These are phyloP conservation scores for Grigorovia jiainica DNA, from an alignment of 805 yeast species.

Conservation along the genomic window DNA sequence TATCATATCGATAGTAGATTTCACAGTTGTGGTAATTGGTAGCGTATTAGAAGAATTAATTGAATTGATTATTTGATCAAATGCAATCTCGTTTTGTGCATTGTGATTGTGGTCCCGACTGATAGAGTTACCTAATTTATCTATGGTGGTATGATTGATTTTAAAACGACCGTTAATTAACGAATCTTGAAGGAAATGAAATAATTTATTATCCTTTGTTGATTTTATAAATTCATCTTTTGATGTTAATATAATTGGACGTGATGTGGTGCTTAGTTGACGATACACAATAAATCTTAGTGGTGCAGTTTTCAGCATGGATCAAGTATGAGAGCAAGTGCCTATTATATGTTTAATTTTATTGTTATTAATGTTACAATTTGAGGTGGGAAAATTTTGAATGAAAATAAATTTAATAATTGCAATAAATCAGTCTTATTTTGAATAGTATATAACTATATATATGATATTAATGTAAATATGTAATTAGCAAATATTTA, in stretches of 20 bases:
- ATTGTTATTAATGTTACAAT: too few relatives aligned
- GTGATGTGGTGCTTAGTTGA: background rate
- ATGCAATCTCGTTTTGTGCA: too few relatives aligned
- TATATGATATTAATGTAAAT: too few relatives aligned
- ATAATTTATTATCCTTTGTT: background rate
- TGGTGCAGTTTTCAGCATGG: too few relatives aligned
- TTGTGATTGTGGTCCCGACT: too few relatives aligned
- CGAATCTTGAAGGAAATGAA: background rate
- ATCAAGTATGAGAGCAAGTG: too few relatives aligned
- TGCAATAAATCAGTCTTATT: too few relatives aligned
- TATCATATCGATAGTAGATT: slow-evolving; percentile 19
- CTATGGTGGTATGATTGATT: background rate
- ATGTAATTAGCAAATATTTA: too few relatives aligned
- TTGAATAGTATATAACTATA: too few relatives aligned
- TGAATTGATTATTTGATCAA: background rate
- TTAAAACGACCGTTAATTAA: background rate
- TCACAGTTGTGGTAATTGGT: slow-evolving; percentile 24
- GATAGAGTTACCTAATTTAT: background rate
- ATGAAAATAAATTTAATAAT: too few relatives aligned
- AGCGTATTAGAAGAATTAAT: slow-evolving; percentile 27
- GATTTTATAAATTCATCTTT: background rate
- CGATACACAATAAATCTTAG: background rate
- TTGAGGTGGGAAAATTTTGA: too few relatives aligned
- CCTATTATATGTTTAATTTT: too few relatives aligned
- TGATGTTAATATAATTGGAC: slow-evolving; percentile 1